Conservation (phyloP, 805 yeast species). For the fission yeast (Schizosaccharomyces pombe) region ASM294v3 CU329670.1:2029001-2029500, state of each 20-base stretch:
- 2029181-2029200: too few species aligned
- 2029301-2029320: not conserved
- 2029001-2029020: too few species aligned
- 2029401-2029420: not conserved
- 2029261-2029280: not conserved
- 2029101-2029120: too few species aligned
- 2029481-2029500: conserved; percentile 15
- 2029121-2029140: too few species aligned
- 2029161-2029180: too few species aligned
- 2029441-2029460: not conserved
- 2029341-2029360: not conserved
- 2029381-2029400: not conserved
- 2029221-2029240: not conserved
- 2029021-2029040: too few species aligned
- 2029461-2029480: conserved; percentile 10
- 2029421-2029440: not conserved
- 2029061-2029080: too few species aligned
- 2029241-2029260: not conserved
- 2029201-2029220: too few species aligned
- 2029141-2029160: too few species aligned
- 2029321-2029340: not conserved
- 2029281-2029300: not conserved
- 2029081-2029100: too few species aligned
- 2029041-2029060: too few species aligned
- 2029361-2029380: not conserved